phyloP scores from a whole-genome alignment of 2,329 filamentous ascomycete genomes.

The Rugonectria rugulosa region DNA sequence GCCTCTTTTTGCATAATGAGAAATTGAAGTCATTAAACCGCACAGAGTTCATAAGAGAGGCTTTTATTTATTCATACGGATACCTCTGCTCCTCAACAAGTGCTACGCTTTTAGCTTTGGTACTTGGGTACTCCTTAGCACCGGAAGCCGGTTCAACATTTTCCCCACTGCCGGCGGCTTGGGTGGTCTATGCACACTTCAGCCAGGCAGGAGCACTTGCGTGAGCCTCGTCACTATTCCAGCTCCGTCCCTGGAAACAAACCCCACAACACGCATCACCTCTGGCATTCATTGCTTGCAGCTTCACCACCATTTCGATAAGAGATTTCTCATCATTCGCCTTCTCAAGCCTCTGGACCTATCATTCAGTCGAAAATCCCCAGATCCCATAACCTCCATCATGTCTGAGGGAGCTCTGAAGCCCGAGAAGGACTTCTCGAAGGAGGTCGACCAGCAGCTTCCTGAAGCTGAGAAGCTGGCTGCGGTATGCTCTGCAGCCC shows the following conservation, averaged over 20 bases:
- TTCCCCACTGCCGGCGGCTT: conserved; percentile 29
- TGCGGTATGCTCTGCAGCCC: conserved; percentile 68
- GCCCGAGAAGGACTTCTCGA: conserved; percentile 98
- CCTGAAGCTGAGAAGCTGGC: conserved; percentile 90
- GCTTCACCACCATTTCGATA: conserved; percentile 16
- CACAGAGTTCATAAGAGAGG: too few species aligned
- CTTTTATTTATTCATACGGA: too few species aligned
- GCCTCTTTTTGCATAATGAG: too few species aligned
- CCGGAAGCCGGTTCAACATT: conserved; percentile 14
- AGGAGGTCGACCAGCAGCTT: conserved; percentile 91
- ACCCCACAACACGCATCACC: conserved; percentile 33
- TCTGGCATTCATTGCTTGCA: conserved; percentile 30
- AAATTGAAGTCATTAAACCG: too few species aligned
- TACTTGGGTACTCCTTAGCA: too few species aligned
- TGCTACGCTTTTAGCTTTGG: too few species aligned
- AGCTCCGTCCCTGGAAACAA: conserved; percentile 38
- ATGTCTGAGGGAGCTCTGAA: conserved; percentile 89
- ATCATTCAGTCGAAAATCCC: conserved; percentile 14
- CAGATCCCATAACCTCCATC: conserved; percentile 30
- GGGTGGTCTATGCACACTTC: conserved; percentile 26
- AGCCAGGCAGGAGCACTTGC: conserved; percentile 49
- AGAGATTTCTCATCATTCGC: conserved; percentile 9
- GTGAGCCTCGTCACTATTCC: conserved; percentile 45
- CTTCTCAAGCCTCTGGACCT: neutral
- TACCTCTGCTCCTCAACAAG: too few species aligned